phyloP scores from a whole-genome alignment of 768 basidiomycete genomes.

The Tricholoma hemisulphureum region DNA sequence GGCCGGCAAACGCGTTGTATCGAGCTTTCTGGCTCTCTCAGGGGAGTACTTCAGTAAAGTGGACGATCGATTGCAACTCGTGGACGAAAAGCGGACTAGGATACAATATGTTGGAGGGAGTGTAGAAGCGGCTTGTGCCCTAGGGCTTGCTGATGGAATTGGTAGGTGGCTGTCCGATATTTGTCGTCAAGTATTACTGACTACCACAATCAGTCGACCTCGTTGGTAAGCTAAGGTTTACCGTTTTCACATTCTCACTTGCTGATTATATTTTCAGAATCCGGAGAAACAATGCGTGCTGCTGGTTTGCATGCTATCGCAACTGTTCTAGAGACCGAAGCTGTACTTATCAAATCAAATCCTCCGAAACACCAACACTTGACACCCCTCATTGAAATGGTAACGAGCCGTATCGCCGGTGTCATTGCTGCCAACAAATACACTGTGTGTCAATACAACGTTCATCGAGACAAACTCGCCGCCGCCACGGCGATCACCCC shows the following conservation, averaged over 20 bases:
- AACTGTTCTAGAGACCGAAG: conserved; percentile 79
- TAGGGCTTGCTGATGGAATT: conserved; percentile 96
- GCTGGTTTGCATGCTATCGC: conserved; percentile 93
- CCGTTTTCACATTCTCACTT: not conserved
- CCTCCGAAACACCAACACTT: conserved; percentile 61
- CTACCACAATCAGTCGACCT: conserved; percentile 70
- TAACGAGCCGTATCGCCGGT: conserved; percentile 87
- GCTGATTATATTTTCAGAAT: conserved; percentile 54
- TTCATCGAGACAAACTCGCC: conserved; percentile 61
- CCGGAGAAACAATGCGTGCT: conserved; percentile 99
- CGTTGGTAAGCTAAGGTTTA: conserved; percentile 58
- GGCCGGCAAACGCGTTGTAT: conserved; percentile 90
- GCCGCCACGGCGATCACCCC: conserved; percentile 76
- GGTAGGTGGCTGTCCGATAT: conserved; percentile 47
- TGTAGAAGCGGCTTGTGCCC: conserved; percentile 95
- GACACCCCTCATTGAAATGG: conserved; percentile 66
- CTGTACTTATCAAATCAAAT: conserved; percentile 86
- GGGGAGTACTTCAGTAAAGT: conserved; percentile 71
- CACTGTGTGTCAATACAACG: conserved; percentile 91
- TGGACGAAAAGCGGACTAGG: conserved; percentile 61
- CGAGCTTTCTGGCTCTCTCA: conserved; percentile 89
- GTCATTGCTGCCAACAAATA: conserved; percentile 87
- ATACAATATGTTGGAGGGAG: conserved; percentile 97
- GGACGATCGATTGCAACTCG: conserved; percentile 53
- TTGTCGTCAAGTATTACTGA: conserved; percentile 3